phyloP scores from a whole-genome alignment of 2,329 filamentous ascomycete genomes.

The Sporothrix globosa region DNA sequence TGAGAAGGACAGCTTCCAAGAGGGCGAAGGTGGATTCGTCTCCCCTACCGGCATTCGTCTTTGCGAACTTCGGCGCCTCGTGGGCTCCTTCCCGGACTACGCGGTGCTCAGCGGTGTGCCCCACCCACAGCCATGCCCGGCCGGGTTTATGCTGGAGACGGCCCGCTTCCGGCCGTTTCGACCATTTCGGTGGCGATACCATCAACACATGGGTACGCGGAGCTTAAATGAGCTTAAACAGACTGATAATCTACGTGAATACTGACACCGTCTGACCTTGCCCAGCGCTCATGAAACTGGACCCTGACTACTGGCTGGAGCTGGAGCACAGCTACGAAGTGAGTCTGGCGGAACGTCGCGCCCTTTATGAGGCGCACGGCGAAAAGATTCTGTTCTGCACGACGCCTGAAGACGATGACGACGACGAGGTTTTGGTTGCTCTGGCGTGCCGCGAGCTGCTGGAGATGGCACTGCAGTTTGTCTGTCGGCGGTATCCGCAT shows the following conservation, averaged over 20 bases:
- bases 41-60: slow-evolving; percentile 67
- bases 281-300: slow-evolving; percentile 73
- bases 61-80: slow-evolving; percentile 63
- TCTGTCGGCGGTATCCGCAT: slow-evolving; percentile 76
- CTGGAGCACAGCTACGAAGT: slow-evolving; percentile 72
- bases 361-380: slow-evolving; percentile 66
- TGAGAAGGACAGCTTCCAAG: background rate
- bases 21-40: background rate
- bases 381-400: slow-evolving; percentile 62
- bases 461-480: slow-evolving; percentile 81
- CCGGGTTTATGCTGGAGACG: slow-evolving; percentile 67
- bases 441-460: slow-evolving; percentile 82
- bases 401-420: slow-evolving; percentile 68
- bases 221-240: too few species aligned
- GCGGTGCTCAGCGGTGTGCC: slow-evolving; percentile 74
- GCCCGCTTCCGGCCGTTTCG: slow-evolving; percentile 75
- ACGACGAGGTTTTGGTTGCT: slow-evolving; percentile 38
- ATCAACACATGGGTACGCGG: slow-evolving; percentile 85
- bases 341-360: slow-evolving; percentile 69
- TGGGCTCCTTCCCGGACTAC: slow-evolving; percentile 82
- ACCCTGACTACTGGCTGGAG: slow-evolving; percentile 88
- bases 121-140: slow-evolving; percentile 61
- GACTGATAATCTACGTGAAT: too few species aligned
- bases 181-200: slow-evolving; percentile 81
- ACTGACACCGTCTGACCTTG: too few species aligned